Evolutionary conservation across 176 grass and related monocot species (phyloP).

Genomic region (Phragmites australis): DNA sequence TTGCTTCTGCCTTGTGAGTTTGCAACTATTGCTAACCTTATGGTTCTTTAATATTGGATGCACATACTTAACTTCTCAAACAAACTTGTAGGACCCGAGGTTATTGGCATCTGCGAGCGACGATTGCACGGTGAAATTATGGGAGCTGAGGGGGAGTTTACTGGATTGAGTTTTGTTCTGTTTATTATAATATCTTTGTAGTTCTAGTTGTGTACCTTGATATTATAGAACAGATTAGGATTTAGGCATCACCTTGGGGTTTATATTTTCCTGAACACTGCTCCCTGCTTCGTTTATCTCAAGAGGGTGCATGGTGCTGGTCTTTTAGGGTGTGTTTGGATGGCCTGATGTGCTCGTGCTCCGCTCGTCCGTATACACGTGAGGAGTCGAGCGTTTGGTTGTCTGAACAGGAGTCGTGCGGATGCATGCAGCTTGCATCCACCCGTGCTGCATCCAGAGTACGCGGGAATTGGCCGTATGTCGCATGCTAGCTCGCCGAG

Average conservation of each 20-base stretch:
- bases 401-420: too few species aligned
- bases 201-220: conserved; percentile 34
- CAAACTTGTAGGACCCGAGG: conserved; percentile 58
- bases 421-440: too few species aligned
- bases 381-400: too few species aligned
- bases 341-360: too few species aligned
- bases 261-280: conserved; percentile 10
- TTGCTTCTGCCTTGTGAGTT: background rate
- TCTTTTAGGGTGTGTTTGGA: too few species aligned
- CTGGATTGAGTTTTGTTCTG: conserved; percentile 28
- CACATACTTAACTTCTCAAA: conserved; percentile 19
- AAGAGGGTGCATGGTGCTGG: background rate
- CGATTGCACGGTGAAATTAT: conserved; percentile 84
- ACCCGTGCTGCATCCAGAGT: too few species aligned
- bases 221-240: conserved; percentile 30
- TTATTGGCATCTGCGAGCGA: conserved; percentile 83
- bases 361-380: too few species aligned
- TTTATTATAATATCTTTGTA: conserved; percentile 29
- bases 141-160: conserved; percentile 63
- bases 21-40: background rate
- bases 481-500: too few species aligned
- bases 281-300: conserved; percentile 24
- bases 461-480: too few species aligned
- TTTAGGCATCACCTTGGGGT: conserved; percentile 11
- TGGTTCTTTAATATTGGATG: conserved; percentile 6